phyloP scores from a whole-genome alignment of 495 filamentous ascomycete species.

The Penicillium angulare region DNA sequence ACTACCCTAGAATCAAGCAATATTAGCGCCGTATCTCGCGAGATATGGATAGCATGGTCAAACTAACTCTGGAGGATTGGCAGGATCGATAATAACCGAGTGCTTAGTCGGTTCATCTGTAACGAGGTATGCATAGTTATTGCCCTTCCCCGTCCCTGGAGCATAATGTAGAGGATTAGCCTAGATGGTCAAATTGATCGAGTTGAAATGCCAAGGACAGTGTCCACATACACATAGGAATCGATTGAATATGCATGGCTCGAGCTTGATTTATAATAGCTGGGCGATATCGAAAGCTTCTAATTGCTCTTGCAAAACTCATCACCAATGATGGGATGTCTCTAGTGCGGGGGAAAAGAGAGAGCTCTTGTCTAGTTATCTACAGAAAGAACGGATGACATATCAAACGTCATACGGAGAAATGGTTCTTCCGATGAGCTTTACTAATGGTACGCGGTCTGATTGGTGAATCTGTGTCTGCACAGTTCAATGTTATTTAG shows the following conservation, averaged over 20 bases:
- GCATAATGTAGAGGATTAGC: too few relatives aligned
- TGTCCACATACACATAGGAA: conserved; percentile 90
- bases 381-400: conserved; percentile 11
- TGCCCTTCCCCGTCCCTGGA: conserved; percentile 79
- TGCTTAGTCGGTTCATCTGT: conserved; percentile 86
- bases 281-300: conserved; percentile 9
- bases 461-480: conserved; percentile 10
- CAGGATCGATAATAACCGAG: conserved; percentile 95
- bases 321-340: conserved; percentile 21
- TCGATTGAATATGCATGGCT: conserved; percentile 92
- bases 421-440: conserved; percentile 11
- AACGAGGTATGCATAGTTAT: conserved; percentile 98
- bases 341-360: conserved; percentile 15
- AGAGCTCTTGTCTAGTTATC: background rate
- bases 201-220: background rate
- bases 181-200: too few relatives aligned
- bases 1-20: conserved; percentile 61
- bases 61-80: conserved; percentile 84
- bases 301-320: conserved; percentile 26
- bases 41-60: too few relatives aligned
- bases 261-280: conserved; percentile 17
- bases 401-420: conserved; percentile 24
- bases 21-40: conserved; percentile 1
- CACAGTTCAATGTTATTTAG: background rate
- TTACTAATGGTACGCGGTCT: conserved; percentile 13